Evolutionary conservation across 179 eudicot species (phyloP), one percentile per base, ranked within the genome.

Genomic region (Vitellaria paradoxa): DNA sequence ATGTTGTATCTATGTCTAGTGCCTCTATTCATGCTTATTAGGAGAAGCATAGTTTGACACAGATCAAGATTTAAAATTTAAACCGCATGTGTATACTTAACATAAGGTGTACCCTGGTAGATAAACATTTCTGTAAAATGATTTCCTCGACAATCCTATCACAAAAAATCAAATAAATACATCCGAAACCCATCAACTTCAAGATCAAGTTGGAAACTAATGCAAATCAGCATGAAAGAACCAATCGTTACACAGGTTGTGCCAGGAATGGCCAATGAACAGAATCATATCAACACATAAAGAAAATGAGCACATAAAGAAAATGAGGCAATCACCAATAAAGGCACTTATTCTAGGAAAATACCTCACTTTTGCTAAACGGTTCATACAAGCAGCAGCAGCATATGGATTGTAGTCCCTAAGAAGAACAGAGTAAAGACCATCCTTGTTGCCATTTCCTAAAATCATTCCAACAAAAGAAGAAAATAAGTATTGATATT

Each of bases 361-460:
- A 26, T 86, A 94, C 99, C 99, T 96, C 77, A 96, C 73, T 88
- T 96, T 94, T 55, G 99, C 98, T 57, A 96, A 81, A 46, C 98
- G 94, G 82, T 94, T 96, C 99, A 96, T 96, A 84, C 99, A 94
- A 67, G 87, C 86, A 74, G 99, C 91, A 87, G 99, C 97, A 65
- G 96, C 98, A 92, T 94, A 90, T 73, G 94, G 79, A 79, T 77
- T 88, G 80, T 94, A 96, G 82, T 96, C 99, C 81, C 98, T 92
- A 77, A 96, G 89, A 85, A 96, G 99, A 81, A 96, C 90, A 10
- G 99, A 89, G 80, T 89, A 96, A 72, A 96, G 91, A 21, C 99
- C 99, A 81, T 87, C 93, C 84, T 94, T 96, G 81, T 92, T 96
- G 70, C 99, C 99, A 77, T 94, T 96, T 69, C 99, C 99, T 96